A percentile compares a stretch with the other conserved stretches of the same genome.
Evolutionary conservation across 805 yeast genomes (phyloP).

Genomic region (Ogataea corticis): DNA sequence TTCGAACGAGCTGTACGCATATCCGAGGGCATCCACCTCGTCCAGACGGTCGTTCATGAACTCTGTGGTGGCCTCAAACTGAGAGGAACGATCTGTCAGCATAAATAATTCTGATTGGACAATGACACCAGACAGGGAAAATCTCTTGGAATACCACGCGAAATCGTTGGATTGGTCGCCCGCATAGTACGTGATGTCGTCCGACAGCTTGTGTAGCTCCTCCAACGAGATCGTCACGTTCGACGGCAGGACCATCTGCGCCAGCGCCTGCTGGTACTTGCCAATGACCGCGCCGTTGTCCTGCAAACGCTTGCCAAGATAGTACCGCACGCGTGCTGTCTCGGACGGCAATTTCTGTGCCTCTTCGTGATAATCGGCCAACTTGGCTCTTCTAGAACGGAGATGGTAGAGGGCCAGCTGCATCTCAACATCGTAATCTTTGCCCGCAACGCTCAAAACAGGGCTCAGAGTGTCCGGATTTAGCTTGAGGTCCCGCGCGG

Average conservation of each 20-base stretch:
- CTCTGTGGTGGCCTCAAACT: constrained; percentile 55
- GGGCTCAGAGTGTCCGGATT: constrained; percentile 44
- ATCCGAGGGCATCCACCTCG: constrained; percentile 55
- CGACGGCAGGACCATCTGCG: constrained; percentile 64
- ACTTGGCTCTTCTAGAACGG: constrained; percentile 40
- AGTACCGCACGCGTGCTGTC: constrained; percentile 26
- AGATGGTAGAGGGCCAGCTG: constrained; percentile 49
- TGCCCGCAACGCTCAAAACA: constrained; percentile 37
- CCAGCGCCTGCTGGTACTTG: constrained; percentile 51
- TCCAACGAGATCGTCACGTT: constrained; percentile 56
- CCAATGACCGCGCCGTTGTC: constrained; percentile 50
- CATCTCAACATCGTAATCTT: constrained; percentile 35
- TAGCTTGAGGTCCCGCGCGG: constrained; percentile 40
- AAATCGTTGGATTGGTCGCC: constrained; percentile 80
- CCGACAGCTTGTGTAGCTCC: constrained; percentile 74
- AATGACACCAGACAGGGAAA: constrained; percentile 67
- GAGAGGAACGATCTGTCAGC: constrained; percentile 68
- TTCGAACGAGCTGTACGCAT: constrained; percentile 60
- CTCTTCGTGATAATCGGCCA: constrained; percentile 33
- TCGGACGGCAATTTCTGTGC: constrained; percentile 23
- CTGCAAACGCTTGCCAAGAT: constrained; percentile 47
- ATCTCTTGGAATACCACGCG: constrained; percentile 91
- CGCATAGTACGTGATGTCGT: constrained; percentile 78
- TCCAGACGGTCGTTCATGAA: constrained; percentile 64
- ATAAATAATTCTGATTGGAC: constrained; percentile 76